Evolutionary conservation across 179 eudicot genomes (phyloP).

Genomic region (Spinacia oleracea): DNA sequence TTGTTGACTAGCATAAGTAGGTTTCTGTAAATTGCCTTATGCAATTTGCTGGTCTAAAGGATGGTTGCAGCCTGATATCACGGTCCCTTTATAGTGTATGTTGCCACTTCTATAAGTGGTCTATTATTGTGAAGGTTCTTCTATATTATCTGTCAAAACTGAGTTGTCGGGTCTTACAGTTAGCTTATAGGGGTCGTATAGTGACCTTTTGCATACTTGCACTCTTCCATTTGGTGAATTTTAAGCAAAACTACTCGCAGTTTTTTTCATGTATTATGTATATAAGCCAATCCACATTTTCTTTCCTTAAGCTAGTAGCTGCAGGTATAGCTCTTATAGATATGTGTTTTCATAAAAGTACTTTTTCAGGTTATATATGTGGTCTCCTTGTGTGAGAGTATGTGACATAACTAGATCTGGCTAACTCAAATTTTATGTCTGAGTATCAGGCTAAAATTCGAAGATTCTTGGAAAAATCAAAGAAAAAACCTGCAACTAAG

Average conservation of each 20-base stretch:
- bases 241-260: no score
- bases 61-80: background rate
- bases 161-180: background rate
- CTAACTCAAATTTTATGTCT: conserved; percentile 4
- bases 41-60: background rate
- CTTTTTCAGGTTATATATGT: no score
- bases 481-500: conserved; percentile 39
- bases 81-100: background rate
- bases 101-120: background rate
- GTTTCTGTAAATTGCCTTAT: background rate
- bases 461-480: conserved; percentile 65
- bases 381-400: background rate
- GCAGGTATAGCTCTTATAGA: no score
- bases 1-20: background rate
- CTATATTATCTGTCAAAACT: background rate
- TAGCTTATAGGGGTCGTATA: background rate
- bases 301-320: no score
- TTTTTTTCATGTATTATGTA: no score
- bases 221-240: no score
- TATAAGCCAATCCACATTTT: no score
- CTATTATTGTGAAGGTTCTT: background rate
- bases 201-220: background rate
- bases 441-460: conserved; percentile 69
- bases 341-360: background rate
- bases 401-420: background rate